These are phyloP conservation scores for Aspergillus conjunctus DNA, from an alignment of 495 filamentous ascomycete genomes.

Conservation along the genomic window DNA sequence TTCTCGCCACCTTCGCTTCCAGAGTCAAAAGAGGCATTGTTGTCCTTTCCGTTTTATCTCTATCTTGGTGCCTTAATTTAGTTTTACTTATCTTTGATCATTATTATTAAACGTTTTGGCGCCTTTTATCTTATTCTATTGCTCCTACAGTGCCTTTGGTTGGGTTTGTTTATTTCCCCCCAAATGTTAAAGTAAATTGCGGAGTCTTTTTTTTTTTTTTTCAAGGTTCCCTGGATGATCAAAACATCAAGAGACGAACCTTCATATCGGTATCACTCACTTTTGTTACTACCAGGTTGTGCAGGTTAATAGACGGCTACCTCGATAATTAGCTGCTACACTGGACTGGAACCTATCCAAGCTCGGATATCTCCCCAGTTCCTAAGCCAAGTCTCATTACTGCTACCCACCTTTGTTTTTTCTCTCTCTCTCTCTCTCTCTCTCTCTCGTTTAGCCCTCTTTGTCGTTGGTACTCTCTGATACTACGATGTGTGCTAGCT, in stretches of 20 bases:
- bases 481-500: conserved; percentile 11
- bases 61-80: conserved; percentile 15
- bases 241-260: conserved; percentile 17
- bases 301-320: conserved; percentile 13
- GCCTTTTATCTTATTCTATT: conserved; percentile 5
- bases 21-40: conserved; percentile 7
- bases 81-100: conserved; percentile 5
- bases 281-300: conserved; percentile 12
- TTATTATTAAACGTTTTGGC: background rate
- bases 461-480: conserved; percentile 14
- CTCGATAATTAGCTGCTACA: conserved; percentile 1
- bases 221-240: conserved; percentile 16
- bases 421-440: background rate
- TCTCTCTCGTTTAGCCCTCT: conserved; percentile 10
- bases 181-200: conserved; percentile 8
- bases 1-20: conserved; percentile 24
- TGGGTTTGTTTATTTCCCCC: conserved; percentile 2
- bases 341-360: conserved; percentile 5
- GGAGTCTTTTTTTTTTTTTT: conserved; percentile 11
- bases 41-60: conserved; percentile 1
- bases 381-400: conserved; percentile 8
- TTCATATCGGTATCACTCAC: conserved; percentile 11
- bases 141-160: conserved; percentile 1
- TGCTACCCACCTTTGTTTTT: conserved; percentile 15
- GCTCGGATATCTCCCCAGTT: conserved; percentile 4